These are phyloP conservation scores for Zizania latifolia DNA, from an alignment of 176 grass and related monocot species.

Conservation along the genomic window DNA sequence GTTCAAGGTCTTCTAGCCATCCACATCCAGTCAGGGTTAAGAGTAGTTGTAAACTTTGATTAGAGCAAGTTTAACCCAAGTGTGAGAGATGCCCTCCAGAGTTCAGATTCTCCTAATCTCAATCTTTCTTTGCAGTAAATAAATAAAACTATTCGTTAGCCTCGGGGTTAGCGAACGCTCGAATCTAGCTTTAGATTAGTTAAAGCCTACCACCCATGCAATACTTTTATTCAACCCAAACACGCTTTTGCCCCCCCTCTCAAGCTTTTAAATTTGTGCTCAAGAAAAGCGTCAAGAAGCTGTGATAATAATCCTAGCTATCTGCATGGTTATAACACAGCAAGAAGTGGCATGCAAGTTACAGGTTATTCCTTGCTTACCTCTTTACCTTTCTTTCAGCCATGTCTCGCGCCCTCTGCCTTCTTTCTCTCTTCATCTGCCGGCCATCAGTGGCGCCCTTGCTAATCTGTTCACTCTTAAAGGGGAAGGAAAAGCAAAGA, in stretches of 20 bases:
- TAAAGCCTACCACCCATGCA: slow-evolving; percentile 44
- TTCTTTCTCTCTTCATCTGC: slow-evolving; percentile 22
- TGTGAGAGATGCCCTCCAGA: slow-evolving; percentile 37
- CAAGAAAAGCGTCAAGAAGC: slow-evolving; percentile 31
- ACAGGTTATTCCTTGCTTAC: slow-evolving; percentile 40
- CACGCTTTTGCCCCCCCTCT: slow-evolving; percentile 46
- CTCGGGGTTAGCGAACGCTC: slow-evolving; percentile 34
- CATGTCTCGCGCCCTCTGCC: background rate
- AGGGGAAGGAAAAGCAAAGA: slow-evolving; percentile 17
- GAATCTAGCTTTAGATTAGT: slow-evolving; percentile 66
- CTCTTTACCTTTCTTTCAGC: slow-evolving; percentile 51
- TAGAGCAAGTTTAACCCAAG: slow-evolving; percentile 1
- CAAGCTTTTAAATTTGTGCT: slow-evolving; percentile 34
- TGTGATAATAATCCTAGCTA: slow-evolving; percentile 11
- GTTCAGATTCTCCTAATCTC: slow-evolving; percentile 51
- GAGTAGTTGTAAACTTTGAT: background rate
- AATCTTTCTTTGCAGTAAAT: slow-evolving; percentile 39
- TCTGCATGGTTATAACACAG: slow-evolving; percentile 14
- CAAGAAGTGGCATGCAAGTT: slow-evolving; percentile 59
- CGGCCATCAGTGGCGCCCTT: slow-evolving; percentile 38
- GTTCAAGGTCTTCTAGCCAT: too few species aligned
- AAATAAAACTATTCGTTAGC: slow-evolving; percentile 48
- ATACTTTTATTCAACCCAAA: slow-evolving; percentile 46
- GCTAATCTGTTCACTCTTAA: slow-evolving; percentile 31
- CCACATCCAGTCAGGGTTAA: background rate